Percentiles rank a stretch among this genome's conserved stretches.
phyloP scores from a whole-genome alignment of 2,329 filamentous ascomycete species.

The Penicillium olsonii region DNA sequence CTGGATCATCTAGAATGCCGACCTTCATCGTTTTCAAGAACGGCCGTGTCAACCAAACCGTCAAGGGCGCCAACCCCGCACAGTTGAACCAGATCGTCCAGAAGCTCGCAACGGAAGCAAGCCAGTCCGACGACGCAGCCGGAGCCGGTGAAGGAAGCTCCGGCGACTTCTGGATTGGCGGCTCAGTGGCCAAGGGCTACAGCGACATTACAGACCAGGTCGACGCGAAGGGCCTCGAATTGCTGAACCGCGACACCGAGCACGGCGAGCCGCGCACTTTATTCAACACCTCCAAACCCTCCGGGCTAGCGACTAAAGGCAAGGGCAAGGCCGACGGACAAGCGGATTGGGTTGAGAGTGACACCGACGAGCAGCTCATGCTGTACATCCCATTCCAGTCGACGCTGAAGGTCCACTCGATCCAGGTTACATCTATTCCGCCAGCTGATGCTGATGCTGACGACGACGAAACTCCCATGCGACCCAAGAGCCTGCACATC shows the following conservation, averaged over 20 bases:
- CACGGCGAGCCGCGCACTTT: constrained; percentile 72
- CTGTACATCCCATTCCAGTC: constrained; percentile 88
- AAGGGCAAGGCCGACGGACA: constrained; percentile 54
- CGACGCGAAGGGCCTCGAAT: constrained; percentile 76
- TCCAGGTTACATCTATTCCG: constrained; percentile 80
- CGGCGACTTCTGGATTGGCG: constrained; percentile 68
- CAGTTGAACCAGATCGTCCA: constrained; percentile 71
- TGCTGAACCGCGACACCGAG: constrained; percentile 82
- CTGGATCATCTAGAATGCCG: constrained; percentile 62
- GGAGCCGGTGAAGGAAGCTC: constrained; percentile 47
- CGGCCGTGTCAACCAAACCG: constrained; percentile 65
- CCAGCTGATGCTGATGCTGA: constrained; percentile 50
- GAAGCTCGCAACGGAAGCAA: constrained; percentile 68
- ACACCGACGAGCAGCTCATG: constrained; percentile 95
- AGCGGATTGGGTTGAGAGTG: constrained; percentile 91
- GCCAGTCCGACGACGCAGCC: constrained; percentile 44
- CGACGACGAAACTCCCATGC: constrained; percentile 74
- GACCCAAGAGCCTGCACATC: constrained; percentile 79
- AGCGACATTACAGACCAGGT: constrained; percentile 79
- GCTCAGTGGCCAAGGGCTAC: constrained; percentile 76
- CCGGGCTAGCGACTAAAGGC: constrained; percentile 51
- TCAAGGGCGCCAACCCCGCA: constrained; percentile 71
- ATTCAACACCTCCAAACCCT: constrained; percentile 70
- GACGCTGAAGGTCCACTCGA: constrained; percentile 83
- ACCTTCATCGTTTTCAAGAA: constrained; percentile 90